phyloP scores from a whole-genome alignment of 2,329 filamentous ascomycete species.

The Calonectria ilicicola region DNA sequence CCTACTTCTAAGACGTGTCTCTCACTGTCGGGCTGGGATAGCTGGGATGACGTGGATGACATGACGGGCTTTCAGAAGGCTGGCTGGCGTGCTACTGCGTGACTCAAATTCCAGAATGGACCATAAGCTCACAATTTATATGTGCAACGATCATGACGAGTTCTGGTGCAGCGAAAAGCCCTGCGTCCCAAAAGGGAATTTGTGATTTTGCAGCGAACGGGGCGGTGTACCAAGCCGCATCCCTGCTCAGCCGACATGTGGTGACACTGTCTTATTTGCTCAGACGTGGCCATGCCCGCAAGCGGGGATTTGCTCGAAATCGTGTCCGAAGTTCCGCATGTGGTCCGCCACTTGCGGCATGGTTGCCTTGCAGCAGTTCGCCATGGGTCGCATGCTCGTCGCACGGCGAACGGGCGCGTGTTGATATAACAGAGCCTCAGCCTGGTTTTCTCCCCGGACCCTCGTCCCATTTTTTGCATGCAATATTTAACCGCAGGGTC shows the following conservation, averaged over 20 bases:
- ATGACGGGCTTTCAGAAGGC: neutral
- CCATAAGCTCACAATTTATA: neutral
- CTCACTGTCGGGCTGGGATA: neutral
- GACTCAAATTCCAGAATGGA: neutral
- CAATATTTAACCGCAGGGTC: neutral
- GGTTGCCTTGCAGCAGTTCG: neutral
- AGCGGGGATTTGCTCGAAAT: too few species aligned
- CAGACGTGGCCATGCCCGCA: too few species aligned
- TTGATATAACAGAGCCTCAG: neutral
- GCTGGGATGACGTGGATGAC: neutral
- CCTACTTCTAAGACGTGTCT: neutral
- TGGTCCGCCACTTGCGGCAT: neutral
- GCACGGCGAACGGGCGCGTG: neutral
- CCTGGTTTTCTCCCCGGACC: neutral
- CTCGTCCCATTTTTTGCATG: neutral
- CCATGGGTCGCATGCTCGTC: too few species aligned
- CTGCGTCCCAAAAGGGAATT: neutral
- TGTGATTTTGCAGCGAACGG: neutral
- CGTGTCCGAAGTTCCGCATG: neutral
- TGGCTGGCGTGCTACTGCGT: neutral
- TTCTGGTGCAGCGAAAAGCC: neutral
- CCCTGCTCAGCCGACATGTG: neutral
- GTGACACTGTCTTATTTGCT: neutral
- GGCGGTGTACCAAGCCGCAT: neutral
- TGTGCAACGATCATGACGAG: neutral